Base-by-base conservation (phyloP, 2,329 filamentous ascomycete genomes). In the Colletotrichum navitas region DNA sequence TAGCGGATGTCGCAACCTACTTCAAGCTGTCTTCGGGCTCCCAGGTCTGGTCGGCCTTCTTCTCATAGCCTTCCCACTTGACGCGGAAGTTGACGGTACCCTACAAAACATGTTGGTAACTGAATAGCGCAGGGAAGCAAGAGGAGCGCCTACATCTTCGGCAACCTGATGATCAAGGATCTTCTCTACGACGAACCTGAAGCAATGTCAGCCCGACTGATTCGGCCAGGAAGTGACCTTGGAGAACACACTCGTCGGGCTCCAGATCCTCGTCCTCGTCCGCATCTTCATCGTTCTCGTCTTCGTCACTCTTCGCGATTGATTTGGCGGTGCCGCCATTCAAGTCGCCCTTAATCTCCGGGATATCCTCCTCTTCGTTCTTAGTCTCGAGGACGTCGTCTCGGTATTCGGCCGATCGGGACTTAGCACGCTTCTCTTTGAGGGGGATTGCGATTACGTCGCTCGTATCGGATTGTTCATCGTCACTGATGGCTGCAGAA, bases 51-150 rank as follows among this genome's bases (percentile, higher is more conserved):
- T 96, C 93, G 0, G 83, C 80, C 73, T 90, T 89, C 73, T 90
- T 88, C 0, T 93, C 89, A 73, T 91, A 96, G 3, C 93, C 93
- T 74, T 93, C 89, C 93, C 93, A 96, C 77, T 95, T 94, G 45
- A 96, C 92, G 63, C 91, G 86, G 77, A 92, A 94, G 58, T 86
- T 85, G 0, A 90, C 76, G 5, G 79, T 78, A 26, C 87, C 88
- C 83, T 89, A 71, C 12, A 11, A 52, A 12, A 26, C 66, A 18
- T 43, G 56, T 69, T 12, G 64, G 71, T 12, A 68, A 63, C 36
- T 56, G 18, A 47, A 43, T 26, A 39, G 51, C 29, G n/a, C 12
- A 21, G 16, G 6, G 14, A 12, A 6, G 41, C 24, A 16, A 12
- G 39, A 24, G 34, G 64, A 26, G 47, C 18, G 77, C 84, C 71